Base-by-base conservation (phyloP, 306 rosid genomes). In the Boehmeria nivea region DNA sequence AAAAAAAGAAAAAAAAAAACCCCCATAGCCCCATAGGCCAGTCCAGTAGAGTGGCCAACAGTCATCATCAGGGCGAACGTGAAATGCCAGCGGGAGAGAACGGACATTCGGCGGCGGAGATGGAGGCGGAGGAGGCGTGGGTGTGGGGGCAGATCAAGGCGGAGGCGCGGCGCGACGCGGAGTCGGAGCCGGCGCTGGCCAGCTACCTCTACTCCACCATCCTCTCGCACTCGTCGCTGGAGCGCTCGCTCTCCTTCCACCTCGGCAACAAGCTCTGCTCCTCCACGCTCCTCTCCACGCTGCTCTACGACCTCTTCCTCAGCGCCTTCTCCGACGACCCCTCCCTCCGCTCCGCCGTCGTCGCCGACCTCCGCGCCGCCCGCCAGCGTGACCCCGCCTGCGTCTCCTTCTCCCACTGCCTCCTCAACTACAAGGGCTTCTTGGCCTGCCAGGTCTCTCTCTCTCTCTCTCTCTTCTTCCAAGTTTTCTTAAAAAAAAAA, bases 171-270 rank as follows among this genome's bases (percentile, higher is more conserved):
- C 78, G 89, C 22, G 96, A 91, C 51, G 93, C 98, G 1, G 98
- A 91, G 63, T 75, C 82, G 1, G 96, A 91, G 64, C 98, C 96
- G 23, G 98, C 98, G 5, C 51, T 91, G 36, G 98, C 98, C 5
- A 91, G 96, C 68, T 87, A 91, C 67, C 91, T 91, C 0, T 91
- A 87, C 78, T 91, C 98, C 0, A 87, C 98, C 14, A 91, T 91
- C 13, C 78, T 91, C 20, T 82, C 98, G 0, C 98, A 91, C 74
- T 57, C 95, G 2, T 79, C 97, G 8, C 69, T 89, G 10, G 94
- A 78, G 54, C 78, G 88, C 0, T 86, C 97, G 4, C 82, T 83
- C 2, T 79, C 97, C 31, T 89, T 89, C 54, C 97, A 90, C 68
- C 73, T 90, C 5, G 97, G 94, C 2, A 86, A 90, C 76, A 83